These are phyloP conservation scores for Pisolithus tinctorius DNA, from an alignment of 768 basidiomycete genomes.

Conservation along the genomic window DNA sequence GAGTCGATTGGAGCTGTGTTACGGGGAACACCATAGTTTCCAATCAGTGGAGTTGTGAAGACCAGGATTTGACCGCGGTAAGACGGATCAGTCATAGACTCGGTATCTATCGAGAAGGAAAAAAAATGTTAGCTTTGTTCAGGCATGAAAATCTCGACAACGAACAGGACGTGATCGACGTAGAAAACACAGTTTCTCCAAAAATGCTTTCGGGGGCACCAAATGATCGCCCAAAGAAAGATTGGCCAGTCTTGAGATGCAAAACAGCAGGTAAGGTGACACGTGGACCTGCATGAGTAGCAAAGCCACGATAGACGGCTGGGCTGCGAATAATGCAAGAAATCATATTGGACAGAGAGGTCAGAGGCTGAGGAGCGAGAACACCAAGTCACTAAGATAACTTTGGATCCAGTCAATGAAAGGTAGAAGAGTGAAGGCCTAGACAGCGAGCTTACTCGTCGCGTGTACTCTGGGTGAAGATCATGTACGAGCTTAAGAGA, in stretches of 20 bases:
- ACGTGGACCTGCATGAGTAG: conserved; percentile 53
- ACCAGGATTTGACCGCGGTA: conserved; percentile 98
- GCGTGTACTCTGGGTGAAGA: conserved; percentile 80
- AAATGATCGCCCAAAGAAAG: conserved; percentile 84
- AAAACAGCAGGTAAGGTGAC: conserved; percentile 66
- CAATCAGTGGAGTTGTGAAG: conserved; percentile 97
- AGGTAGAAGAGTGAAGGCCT: neutral
- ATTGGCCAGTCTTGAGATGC: conserved; percentile 91
- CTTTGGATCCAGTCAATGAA: conserved; percentile 32
- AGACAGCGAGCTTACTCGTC: conserved; percentile 61
- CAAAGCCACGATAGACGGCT: conserved; percentile 52
- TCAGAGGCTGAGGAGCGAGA: conserved; percentile 52
- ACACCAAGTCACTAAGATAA: conserved; percentile 88
- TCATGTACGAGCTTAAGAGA: conserved; percentile 47
- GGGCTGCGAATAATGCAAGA: conserved; percentile 44
- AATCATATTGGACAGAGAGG: conserved; percentile 42
- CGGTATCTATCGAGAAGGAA: conserved; percentile 63
- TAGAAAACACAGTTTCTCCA: conserved; percentile 98
- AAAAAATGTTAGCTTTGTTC: conserved; percentile 7
- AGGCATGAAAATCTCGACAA: conserved; percentile 8
- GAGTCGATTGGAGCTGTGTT: conserved; percentile 70
- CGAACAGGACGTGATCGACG: conserved; percentile 96
- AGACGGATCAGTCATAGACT: conserved; percentile 99
- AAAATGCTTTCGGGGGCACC: conserved; percentile 82
- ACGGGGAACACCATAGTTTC: conserved; percentile 92